These are phyloP conservation scores for Bondarzewia mesenterica DNA, from an alignment of 1,284 basidiomycete genomes.

Conservation along the genomic window DNA sequence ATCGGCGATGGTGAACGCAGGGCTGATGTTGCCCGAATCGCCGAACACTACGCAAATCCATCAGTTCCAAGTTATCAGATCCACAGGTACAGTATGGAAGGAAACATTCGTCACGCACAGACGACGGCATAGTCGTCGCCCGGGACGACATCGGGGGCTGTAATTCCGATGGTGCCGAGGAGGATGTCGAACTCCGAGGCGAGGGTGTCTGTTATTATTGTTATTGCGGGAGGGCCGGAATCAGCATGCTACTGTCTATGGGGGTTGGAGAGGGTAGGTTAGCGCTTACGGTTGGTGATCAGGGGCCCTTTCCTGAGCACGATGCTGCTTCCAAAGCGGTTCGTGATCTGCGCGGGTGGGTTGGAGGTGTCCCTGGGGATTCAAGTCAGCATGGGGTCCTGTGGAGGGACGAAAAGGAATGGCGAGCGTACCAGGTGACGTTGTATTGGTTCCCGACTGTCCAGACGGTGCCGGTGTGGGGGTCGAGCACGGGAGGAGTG, in stretches of 20 bases:
- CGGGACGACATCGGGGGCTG: slow-evolving; percentile 18
- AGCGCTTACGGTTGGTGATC: slow-evolving; percentile 4
- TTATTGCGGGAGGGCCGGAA: too few relatives aligned
- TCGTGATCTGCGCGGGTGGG: slow-evolving; percentile 19
- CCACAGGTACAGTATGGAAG: neutral
- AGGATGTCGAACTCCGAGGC: slow-evolving; percentile 17
- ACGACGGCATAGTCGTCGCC: slow-evolving; percentile 19
- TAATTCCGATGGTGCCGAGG: slow-evolving; percentile 16
- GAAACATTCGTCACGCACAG: slow-evolving; percentile 9
- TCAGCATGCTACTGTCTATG: neutral
- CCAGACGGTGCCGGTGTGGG: slow-evolving; percentile 18
- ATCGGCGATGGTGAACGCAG: slow-evolving; percentile 32
- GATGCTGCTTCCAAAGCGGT: slow-evolving; percentile 15
- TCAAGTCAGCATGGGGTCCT: neutral
- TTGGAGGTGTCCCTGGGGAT: slow-evolving; percentile 15
- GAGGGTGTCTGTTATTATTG: slow-evolving; percentile 11
- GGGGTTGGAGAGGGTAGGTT: slow-evolving; percentile 4
- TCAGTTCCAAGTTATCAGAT: neutral
- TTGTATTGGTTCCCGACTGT: slow-evolving; percentile 16
- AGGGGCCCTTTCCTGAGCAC: slow-evolving; percentile 13
- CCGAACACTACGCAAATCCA: slow-evolving; percentile 33
- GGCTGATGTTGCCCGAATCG: slow-evolving; percentile 39
- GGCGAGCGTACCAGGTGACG: slow-evolving; percentile 20
- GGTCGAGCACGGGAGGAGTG: slow-evolving; percentile 17
- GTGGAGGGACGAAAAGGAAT: neutral